Evolutionary conservation across 2,329 filamentous ascomycete genomes (phyloP), one percentile per base, ranked within the genome.

Genomic region (Diplodia sapinea): DNA sequence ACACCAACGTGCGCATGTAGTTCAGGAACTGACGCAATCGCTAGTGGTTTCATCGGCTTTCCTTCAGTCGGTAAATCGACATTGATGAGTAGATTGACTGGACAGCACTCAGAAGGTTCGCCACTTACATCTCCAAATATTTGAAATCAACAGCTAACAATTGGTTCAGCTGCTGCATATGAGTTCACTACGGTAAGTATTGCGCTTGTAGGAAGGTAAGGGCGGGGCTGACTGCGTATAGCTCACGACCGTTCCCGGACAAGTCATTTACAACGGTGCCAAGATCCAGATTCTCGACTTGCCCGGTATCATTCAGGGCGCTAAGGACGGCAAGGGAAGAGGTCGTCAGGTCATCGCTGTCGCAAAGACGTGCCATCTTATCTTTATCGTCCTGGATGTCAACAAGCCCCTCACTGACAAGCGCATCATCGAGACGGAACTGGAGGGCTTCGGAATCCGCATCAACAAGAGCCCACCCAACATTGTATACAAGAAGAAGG

Each of bases 401-500:
- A 98, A 98, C 83, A 99, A 99, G 82, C 95, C 95, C 29, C 84
- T 99, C 73, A 96, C 94, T 17, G 95, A 99, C 82, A 99, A 99
- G 85, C 88, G 92, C 69, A 86, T 99, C 70, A 99, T 99, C 76
- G 95, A 99, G 82, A 86, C 88, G 63, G 95, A 99, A 82, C 82
- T 99, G 78, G 95, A 99, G 79, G 95, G 95, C 8, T 99, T 99
- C 75, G 95, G 95, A 40, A 97, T 99, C 77, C 88, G 95, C 67
- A 94, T 98, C 84, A 99, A 99, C 85, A 99, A 98, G 84, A 83
- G 89, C 74, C 95, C 95, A 31, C 95, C 95, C 50, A 99, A 99
- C 79, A 99, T 99, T 75, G 92, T 95, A n/a, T 97, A 97, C 85
- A 96, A 90, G 82, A 99, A 99, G 86, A 99, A 99, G 85, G 95